phyloP scores from a whole-genome alignment of 768 basidiomycete genomes.

The Omphalotus guepiniiformis region DNA sequence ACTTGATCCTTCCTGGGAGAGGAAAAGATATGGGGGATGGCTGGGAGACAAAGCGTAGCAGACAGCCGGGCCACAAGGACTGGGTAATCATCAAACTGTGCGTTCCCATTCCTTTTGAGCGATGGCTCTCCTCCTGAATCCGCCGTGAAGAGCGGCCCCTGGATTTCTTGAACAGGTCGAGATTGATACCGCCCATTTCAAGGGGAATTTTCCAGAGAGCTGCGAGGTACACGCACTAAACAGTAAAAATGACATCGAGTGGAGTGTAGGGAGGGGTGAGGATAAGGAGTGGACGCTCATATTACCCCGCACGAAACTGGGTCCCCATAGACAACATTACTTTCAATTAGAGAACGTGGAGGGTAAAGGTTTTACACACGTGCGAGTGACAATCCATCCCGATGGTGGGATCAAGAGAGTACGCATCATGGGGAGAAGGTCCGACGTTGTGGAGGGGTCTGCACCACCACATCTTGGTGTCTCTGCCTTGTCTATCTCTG shows the following conservation, averaged over 20 bases:
- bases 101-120: slow-evolving; percentile 29
- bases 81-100: slow-evolving; percentile 90
- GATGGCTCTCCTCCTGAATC: slow-evolving; percentile 5
- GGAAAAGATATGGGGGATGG: slow-evolving; percentile 97
- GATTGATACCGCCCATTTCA: slow-evolving; percentile 94
- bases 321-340: slow-evolving; percentile 86
- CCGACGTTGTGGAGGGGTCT: slow-evolving; percentile 18
- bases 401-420: slow-evolving; percentile 95
- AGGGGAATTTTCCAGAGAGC: slow-evolving; percentile 91
- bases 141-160: slow-evolving; percentile 55
- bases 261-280: slow-evolving; percentile 28
- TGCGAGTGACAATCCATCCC: slow-evolving; percentile 85
- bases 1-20: slow-evolving; percentile 87
- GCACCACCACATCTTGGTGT: neutral
- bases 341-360: slow-evolving; percentile 75
- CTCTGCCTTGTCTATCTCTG: slow-evolving; percentile 1
- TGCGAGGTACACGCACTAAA: slow-evolving; percentile 71
- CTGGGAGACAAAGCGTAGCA: slow-evolving; percentile 95
- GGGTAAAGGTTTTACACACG: slow-evolving; percentile 66
- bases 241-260: slow-evolving; percentile 31
- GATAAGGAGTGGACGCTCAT: slow-evolving; percentile 68
- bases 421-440: slow-evolving; percentile 69
- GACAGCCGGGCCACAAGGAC: slow-evolving; percentile 76
- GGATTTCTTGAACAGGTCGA: slow-evolving; percentile 75
- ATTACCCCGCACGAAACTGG: slow-evolving; percentile 73